Conservation (phyloP, 169 alveolate species). For the Cryptosporidium parvum region DNA sequence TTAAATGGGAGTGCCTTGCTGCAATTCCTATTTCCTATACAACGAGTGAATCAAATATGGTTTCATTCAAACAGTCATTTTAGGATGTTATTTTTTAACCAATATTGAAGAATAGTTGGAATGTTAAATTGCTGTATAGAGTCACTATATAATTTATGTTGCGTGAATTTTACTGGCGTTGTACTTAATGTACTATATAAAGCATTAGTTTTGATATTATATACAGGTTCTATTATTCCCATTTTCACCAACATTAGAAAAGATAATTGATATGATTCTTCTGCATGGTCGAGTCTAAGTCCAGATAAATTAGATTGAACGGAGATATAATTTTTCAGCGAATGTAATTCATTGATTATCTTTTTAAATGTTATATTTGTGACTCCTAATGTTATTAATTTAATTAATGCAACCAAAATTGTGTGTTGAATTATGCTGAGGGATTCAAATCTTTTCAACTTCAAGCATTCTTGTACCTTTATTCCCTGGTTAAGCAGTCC, state of each 20-base stretch:
- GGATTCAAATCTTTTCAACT: conserved; percentile 16
- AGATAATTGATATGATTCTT: conserved; percentile 46
- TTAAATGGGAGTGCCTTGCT: conserved; percentile 65
- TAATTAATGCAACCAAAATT: conserved; percentile 31
- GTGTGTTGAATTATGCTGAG: conserved; percentile 60
- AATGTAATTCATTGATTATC: conserved; percentile 33
- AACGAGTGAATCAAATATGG: conserved; percentile 21
- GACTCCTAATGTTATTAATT: conserved; percentile 23
- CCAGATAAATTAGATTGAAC: conserved; percentile 33
- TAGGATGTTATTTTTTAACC: conserved; percentile 53
- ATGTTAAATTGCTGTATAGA: conserved; percentile 22
- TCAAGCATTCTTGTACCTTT: background rate
- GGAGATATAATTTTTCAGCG: conserved; percentile 6
- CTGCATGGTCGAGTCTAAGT: conserved; percentile 39
- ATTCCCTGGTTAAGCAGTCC: conserved; percentile 10
- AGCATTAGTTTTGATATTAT: background rate
- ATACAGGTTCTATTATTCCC: conserved; percentile 65
- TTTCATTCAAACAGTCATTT: conserved; percentile 2
- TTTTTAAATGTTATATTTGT: conserved; percentile 36
- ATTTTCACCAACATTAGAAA: conserved; percentile 40
- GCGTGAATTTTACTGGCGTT: conserved; percentile 55
- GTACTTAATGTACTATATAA: background rate
- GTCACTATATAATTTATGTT: conserved; percentile 19
- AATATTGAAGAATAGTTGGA: conserved; percentile 59
- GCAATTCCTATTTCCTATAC: conserved; percentile 62